A percentile compares a stretch with the other conserved stretches of the same genome.
phyloP scores from a whole-genome alignment of 176 grass and related monocot species.

The Carex pumila region DNA sequence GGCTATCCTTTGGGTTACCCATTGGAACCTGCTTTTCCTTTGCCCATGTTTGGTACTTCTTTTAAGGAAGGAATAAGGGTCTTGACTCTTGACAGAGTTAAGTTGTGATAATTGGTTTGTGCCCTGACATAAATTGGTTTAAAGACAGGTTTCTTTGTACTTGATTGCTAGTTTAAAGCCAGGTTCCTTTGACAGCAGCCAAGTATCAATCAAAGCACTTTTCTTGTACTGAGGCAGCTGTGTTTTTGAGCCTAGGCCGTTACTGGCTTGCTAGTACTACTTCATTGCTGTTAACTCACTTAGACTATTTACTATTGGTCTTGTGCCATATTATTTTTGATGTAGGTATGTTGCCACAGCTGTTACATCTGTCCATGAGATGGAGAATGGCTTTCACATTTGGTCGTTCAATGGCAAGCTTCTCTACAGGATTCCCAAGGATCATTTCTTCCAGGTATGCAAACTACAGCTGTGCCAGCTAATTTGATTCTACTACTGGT shows the following conservation, averaged over 20 bases:
- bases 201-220: neutral
- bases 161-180: neutral
- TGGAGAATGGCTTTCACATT: constrained; percentile 88
- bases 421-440: constrained; percentile 82
- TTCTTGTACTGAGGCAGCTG: neutral
- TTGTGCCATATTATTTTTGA: constrained; percentile 5
- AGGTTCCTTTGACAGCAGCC: neutral
- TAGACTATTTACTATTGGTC: neutral
- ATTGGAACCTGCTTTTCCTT: neutral
- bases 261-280: neutral
- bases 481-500: neutral
- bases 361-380: constrained; percentile 89
- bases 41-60: neutral
- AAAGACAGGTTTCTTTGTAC: too few relatives aligned
- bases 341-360: constrained; percentile 65
- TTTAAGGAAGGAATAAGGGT: too few relatives aligned
- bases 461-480: neutral
- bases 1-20: neutral
- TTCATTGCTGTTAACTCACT: neutral
- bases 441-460: constrained; percentile 88
- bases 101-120: too few relatives aligned
- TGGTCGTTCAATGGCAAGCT: constrained; percentile 84
- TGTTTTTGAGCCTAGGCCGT: neutral
- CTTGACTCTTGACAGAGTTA: too few relatives aligned
- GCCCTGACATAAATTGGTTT: too few relatives aligned